Base-by-base conservation (phyloP, 441 rosid genomes). In the Theobroma grandiflorum region DNA sequence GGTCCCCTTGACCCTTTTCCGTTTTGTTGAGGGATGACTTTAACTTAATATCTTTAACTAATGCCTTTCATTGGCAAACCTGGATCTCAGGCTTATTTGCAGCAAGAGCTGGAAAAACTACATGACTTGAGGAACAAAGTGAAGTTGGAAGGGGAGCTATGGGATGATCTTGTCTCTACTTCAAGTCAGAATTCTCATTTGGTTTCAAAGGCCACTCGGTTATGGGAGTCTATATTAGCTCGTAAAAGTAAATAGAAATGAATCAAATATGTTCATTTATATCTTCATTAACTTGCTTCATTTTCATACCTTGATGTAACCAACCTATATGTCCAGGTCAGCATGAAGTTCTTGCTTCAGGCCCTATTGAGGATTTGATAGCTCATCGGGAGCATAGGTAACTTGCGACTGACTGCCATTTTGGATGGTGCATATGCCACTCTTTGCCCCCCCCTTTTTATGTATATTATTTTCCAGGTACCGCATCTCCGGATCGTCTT, bases 361-460 rank as follows among this genome's bases (percentile, higher is more conserved):
- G 99, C 65, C 99, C 99, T 50, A 97, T 97, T 81, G 99, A 97
- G 86, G 99, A 97, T 84, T 87, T 97, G 84, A 95, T 97, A 85
- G 98, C 98, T 84, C 99, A 95, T 80, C 92, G 99, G 77, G 99
- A 97, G 86, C 99, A 97, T 86, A 95, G 99, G 99, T 92, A 89
- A 83, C 47, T 81, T 52, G 65, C 85, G 40, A 49, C 61, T 11
- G 12, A 2, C 11, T 53, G 45, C 71, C 55, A 38, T 81, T 55
- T 78, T 81, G 80, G 58, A 67, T 71, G 66, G 35, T 81, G 26
- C 3, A 26, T 57, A 49, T 75, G 61, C 49, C 35, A 72, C 72
- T 49, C 59, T 72, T 80, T 50, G 71, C 18, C 74, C 69, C 66
- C 38, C 38, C 75, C 49, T 74, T 58, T 80, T 89, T 69, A 81